A percentile compares a stretch with the other conserved stretches of the same genome.
phyloP scores from a whole-genome alignment of 129 eudicot species.

The Pseudognaphalium luteoalbum region DNA sequence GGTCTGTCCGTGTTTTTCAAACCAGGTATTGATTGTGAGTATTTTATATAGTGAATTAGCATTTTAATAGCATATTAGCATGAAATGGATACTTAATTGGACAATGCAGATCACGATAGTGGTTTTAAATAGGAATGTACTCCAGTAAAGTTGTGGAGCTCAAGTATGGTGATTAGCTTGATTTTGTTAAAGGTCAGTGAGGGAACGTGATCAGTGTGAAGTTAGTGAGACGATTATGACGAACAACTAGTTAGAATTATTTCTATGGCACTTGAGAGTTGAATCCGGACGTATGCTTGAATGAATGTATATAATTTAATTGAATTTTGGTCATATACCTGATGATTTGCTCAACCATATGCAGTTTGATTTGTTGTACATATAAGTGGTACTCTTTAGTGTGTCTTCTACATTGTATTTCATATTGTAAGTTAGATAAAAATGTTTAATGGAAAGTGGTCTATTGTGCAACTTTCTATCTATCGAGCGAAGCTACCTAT shows the following conservation, averaged over 20 bases:
- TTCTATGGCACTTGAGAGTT: not conserved
- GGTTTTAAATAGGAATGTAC: not conserved
- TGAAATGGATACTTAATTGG: not conserved
- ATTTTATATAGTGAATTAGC: not conserved
- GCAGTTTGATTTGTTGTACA: not conserved
- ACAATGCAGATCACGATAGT: conserved; percentile 7
- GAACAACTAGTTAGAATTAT: not conserved
- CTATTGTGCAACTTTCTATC: too few species aligned
- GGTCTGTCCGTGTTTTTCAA: conserved; percentile 86
- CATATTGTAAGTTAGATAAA: not conserved
- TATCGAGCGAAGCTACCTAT: too few species aligned
- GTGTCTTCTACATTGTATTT: not conserved
- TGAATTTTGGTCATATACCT: not conserved
- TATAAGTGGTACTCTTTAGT: not conserved
- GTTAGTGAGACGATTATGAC: not conserved
- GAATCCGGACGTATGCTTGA: not conserved
- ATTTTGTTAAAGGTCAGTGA: not conserved
- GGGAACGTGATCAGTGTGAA: not conserved
- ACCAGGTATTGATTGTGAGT: conserved; percentile 51
- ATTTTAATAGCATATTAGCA: not conserved
- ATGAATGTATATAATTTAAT: not conserved
- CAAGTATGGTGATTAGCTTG: not conserved
- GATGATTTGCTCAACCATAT: not conserved
- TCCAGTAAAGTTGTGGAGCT: not conserved
- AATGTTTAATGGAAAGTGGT: not conserved